Base-by-base conservation (phyloP, 1,139 yeast genomes). In the Eremothecium gossypii region DNA sequence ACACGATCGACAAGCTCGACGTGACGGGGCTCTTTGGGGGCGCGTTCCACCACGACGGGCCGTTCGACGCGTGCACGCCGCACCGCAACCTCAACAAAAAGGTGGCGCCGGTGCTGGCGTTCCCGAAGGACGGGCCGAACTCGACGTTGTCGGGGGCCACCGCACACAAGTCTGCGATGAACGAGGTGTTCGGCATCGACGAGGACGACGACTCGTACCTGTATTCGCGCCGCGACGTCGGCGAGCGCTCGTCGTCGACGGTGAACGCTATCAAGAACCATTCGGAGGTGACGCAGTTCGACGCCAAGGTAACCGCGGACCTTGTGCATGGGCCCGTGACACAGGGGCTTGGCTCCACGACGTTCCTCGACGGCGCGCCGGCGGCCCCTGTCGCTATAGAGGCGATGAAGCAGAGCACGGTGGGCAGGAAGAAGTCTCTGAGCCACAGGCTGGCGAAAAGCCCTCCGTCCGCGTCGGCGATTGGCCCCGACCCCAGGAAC, bases 41-140 rank as follows among this genome's bases (percentile, higher is more conserved):
- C 26, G 85, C 91, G 1, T 91, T 91, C 72, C 98, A 91, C 64
- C 98, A 91, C 63, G 98, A 91, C 64, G 98, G 98, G 10, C 98
- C 98, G 12, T 91, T 91, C 63, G 98, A 91, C 63, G 98, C 98
- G 2, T 89, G 97, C 64, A 83, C 94, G 5, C 97, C 98, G 6
- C 95, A 85, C 63, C 79, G 97, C 62, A 91, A 91, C 66, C 84
- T 83, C 65, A 76, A 83, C 59, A 68, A 68, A 27, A 81, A 78
- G 60, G 78, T 77, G 34, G 95, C 96, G 0, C 98, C 98, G 2
- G 96, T 91, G 23, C 71, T 79, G 68, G 98, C 98, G 0, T 91
- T 87, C 71, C 96, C 96, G 2, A 83, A 74, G 5, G 95, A 89
- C 65, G 96, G 97, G 0, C 96, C 97, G 47, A 91, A 89, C 64